These are phyloP conservation scores for Symmetrospora coprosmae DNA, from an alignment of 768 basidiomycete species.

Conservation along the genomic window DNA sequence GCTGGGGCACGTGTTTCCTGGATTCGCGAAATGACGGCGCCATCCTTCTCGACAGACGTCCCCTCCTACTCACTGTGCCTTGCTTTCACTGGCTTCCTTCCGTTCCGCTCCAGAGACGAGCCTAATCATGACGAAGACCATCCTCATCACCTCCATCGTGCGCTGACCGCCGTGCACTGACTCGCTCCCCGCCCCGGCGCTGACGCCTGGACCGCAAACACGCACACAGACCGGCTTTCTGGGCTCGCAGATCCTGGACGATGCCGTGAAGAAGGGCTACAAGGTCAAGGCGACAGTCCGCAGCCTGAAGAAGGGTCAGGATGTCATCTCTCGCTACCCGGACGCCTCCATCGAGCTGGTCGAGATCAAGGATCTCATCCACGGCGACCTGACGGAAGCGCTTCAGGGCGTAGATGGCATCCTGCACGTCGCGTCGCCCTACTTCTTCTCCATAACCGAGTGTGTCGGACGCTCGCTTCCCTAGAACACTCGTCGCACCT, in stretches of 20 bases:
- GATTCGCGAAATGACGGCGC: no score
- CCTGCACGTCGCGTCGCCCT: slow-evolving; percentile 19
- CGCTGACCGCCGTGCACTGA: no score
- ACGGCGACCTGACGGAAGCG: background rate
- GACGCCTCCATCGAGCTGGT: background rate
- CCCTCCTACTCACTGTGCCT: no score
- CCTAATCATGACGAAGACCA: background rate
- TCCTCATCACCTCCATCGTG: background rate
- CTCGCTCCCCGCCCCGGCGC: no score
- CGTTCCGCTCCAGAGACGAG: background rate
- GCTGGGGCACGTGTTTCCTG: no score
- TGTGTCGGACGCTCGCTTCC: background rate
- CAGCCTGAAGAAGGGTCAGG: background rate
- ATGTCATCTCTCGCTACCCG: background rate
- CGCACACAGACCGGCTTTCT: slow-evolving; percentile 4
- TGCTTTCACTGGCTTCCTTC: no score
- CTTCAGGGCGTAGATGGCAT: slow-evolving; percentile 7
- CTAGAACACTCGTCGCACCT: background rate
- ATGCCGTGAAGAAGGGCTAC: background rate
- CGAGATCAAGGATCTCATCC: slow-evolving; percentile 5
- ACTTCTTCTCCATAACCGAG: slow-evolving; percentile 15
- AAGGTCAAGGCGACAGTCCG: background rate
- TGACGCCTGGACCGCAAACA: background rate
- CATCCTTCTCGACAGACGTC: no score
- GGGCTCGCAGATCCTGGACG: background rate